phyloP scores from a whole-genome alignment of 23 red algal genomes.

The Gracilaria domingensis region DNA sequence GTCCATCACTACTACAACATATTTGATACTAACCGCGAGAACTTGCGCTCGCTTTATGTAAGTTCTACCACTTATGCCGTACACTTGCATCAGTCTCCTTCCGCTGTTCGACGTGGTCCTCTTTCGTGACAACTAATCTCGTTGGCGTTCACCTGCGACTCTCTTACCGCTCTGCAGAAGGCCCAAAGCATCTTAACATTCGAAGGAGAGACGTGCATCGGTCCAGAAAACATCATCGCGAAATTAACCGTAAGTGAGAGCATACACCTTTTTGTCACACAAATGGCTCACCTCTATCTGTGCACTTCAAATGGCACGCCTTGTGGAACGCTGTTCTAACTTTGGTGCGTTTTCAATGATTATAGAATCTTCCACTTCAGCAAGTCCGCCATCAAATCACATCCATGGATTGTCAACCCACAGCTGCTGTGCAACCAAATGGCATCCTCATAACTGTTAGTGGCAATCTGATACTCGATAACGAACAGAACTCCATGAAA shows the following conservation, averaged over 20 bases:
- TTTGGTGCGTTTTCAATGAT: not conserved
- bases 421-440: conserved; percentile 67
- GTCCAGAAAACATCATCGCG: conserved; percentile 74
- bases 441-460: conserved; percentile 92
- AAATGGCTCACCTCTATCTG: too few species aligned
- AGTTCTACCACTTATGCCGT: not conserved
- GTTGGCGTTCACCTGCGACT: not conserved
- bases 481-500: conserved; percentile 85
- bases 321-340: not conserved
- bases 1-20: conserved; percentile 85
- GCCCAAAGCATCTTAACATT: conserved; percentile 92
- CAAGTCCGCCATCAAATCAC: conserved; percentile 92
- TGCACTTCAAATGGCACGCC: not conserved
- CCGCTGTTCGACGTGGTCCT: not conserved
- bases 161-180: conserved; percentile 24
- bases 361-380: conserved; percentile 78
- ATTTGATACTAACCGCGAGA: conserved; percentile 84
- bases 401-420: conserved; percentile 86
- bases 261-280: not conserved
- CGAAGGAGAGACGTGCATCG: conserved; percentile 88
- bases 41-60: conserved; percentile 87
- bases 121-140: not conserved
- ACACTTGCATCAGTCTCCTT: not conserved
- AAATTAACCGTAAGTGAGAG: conserved; percentile 77
- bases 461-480: conserved; percentile 92